phyloP scores from a whole-genome alignment of 306 rosid genomes.

The Potentilla sterilis region DNA sequence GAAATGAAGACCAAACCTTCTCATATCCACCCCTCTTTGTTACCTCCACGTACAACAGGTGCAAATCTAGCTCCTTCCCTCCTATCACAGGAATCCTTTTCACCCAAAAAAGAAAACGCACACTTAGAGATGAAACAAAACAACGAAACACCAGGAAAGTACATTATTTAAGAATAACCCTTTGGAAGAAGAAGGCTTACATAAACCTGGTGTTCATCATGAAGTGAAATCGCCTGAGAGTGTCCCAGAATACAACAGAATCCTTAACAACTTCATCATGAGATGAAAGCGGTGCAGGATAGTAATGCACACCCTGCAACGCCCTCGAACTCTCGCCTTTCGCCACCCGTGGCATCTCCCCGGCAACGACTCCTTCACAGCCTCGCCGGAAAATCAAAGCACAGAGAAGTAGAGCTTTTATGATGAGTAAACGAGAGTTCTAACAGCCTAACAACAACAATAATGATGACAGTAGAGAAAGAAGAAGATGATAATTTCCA shows the following conservation, averaged over 20 bases:
- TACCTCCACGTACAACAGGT: conserved; percentile 78
- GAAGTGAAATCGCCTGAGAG: conserved; percentile 83
- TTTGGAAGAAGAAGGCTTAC: conserved; percentile 37
- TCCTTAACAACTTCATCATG: conserved; percentile 55
- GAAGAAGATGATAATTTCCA: conserved; percentile 29
- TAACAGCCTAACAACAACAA: no score
- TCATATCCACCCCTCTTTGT: conserved; percentile 87
- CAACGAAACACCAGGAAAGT: background rate
- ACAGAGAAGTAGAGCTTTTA: background rate
- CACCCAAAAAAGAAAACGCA: conserved; percentile 1
- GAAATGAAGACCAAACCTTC: conserved; percentile 49
- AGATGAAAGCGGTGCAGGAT: conserved; percentile 68
- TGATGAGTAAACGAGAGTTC: background rate
- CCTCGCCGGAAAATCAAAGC: conserved; percentile 18
- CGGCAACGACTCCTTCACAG: conserved; percentile 20
- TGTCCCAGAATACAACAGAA: conserved; percentile 73
- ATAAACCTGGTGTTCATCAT: conserved; percentile 75
- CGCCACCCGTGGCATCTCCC: conserved; percentile 40
- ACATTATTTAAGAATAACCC: background rate
- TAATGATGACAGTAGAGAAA: conserved; percentile 21
- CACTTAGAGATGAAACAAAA: background rate
- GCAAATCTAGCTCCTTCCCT: conserved; percentile 94
- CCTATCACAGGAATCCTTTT: conserved; percentile 96
- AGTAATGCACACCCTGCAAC: conserved; percentile 37
- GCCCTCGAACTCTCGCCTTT: conserved; percentile 21